Base-by-base conservation (phyloP, 1,284 basidiomycete genomes). In the Papiliotrema terrestris region DNA sequence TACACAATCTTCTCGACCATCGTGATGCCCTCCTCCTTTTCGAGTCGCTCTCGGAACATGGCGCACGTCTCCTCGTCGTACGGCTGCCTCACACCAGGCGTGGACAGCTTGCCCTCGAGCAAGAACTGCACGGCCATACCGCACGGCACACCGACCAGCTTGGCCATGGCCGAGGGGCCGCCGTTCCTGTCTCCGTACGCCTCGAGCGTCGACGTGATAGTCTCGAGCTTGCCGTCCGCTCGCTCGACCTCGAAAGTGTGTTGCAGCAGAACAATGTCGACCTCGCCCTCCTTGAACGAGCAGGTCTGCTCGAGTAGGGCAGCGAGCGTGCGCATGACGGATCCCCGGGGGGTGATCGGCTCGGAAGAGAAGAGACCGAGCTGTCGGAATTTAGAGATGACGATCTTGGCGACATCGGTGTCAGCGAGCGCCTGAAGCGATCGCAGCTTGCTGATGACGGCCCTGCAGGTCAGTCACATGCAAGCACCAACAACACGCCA, bases 221-320 rank as follows among this genome's bases (percentile, higher is more conserved):
- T 93, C 81, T 95, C 84, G 74, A 82, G 80, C 48, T 79, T 83
- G 51, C 93, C 92, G 71, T 95, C 89, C 38, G 83, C 80, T 83
- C 88, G 89, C 73, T 91, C 84, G 45, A 96, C 86, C 66, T 89
- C 79, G 72, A 97, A 96, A 79, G 94, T 95, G 84, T 98, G 95
- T 79, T 98, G 94, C 51, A 98, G 84, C 85, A 97, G 91, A 64
- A 98, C 91, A 63, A 98, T 85, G 77, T 98, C 95, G 20, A 92
- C 86, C 79, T 98, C 94, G 60, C 91, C 91, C 46, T 83, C 79
- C 60, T 86, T 88, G 79, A 97, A 98, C 75, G 86, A 84, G 88
- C 96, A 97, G 75, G 96, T 84, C 62, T 81, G 83, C 81, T 98
- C 94, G 50, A 98, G 84, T 32, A 83, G 87, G 2, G 85, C 91